Base-by-base conservation (phyloP, 2,329 filamentous ascomycete species). In the Fusarium sp. region DNA sequence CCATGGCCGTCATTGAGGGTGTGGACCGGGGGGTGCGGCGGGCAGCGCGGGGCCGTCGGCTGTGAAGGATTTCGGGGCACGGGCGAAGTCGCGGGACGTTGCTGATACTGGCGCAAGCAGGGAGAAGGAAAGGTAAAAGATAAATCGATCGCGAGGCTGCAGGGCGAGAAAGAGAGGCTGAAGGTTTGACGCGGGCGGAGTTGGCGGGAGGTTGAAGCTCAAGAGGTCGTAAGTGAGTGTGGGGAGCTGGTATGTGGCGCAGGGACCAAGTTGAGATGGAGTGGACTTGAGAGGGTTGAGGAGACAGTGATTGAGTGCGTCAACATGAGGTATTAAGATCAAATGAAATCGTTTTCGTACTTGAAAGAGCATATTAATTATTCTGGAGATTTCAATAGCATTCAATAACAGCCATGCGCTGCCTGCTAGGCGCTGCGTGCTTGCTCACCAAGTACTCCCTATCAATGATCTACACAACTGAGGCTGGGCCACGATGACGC, bases 1-100 rank as follows among this genome's bases (percentile, higher is more conserved):
- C 84, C 70, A 84, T 82, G 74, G 83, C 82, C 66, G 83, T 72
- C 77, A 78, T 64, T 16, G 46, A 36, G 20, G n/a, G 27, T 29
- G 23, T 36, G 14, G 36, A 40, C 36, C 36, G 36, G 57, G 44
- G 38, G 25, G 25, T 25, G 25, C 25, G 29, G 42, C n/a, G 27
- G 42, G 27, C 49, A 34, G 49, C 31, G 50, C 50, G 50, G 50
- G 50, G 50, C 31, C 31, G 29, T 46, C 42, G 42, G 42, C 3
- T 27, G 14, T 23, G 8, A 10, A 23, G 18, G 29, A 8, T 16
- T 42, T 13, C 2, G 55, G 55, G 46, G 16, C 23, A 40, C 16
- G 14, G 25, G 14, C 20, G 38, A 18, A 11, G 6, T 42, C 36
- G 36, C 31, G 14, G 14, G 33, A 27, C 29, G 49, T 36, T 25